These are phyloP conservation scores for Tillandsia leiboldiana DNA, from an alignment of 176 grass and related monocot species.

Conservation along the genomic window DNA sequence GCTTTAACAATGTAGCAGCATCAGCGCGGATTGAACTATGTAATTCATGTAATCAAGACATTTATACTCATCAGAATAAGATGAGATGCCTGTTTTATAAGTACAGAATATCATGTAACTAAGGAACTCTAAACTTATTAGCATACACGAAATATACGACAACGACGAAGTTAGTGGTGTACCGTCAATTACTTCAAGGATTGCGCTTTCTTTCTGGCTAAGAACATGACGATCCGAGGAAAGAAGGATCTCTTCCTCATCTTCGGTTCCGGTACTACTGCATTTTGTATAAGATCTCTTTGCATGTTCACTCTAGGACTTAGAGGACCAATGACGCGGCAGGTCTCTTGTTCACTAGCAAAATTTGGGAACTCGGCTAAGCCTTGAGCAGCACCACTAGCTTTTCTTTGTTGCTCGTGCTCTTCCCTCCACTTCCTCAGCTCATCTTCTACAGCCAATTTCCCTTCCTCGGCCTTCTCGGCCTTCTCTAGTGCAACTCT, in stretches of 20 bases:
- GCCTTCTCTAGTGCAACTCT: conserved; percentile 41
- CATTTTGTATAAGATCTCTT: conserved; percentile 21
- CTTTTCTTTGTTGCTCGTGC: conserved; percentile 31
- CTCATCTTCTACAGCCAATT: conserved; percentile 52
- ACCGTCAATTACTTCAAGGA: conserved; percentile 14
- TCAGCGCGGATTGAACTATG: background rate
- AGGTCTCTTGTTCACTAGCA: conserved; percentile 5
- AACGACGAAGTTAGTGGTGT: background rate
- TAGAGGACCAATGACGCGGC: conserved; percentile 5
- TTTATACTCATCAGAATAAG: no score
- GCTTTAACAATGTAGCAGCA: no score
- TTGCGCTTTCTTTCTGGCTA: conserved; percentile 54
- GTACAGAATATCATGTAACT: conserved; percentile 17
- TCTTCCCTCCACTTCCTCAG: conserved; percentile 44
- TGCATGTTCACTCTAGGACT: conserved; percentile 22
- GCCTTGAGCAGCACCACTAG: background rate
- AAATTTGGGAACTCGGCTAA: conserved; percentile 21
- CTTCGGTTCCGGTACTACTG: conserved; percentile 3
- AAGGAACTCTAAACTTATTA: conserved; percentile 5
- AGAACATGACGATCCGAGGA: conserved; percentile 46
- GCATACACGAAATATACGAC: no score
- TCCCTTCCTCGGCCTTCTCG: conserved; percentile 26
- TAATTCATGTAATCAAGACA: background rate
- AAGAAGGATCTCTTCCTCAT: conserved; percentile 41
- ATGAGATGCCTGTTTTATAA: no score